Conservation (phyloP, 805 yeast genomes). For the Candida incommunis region DNA sequence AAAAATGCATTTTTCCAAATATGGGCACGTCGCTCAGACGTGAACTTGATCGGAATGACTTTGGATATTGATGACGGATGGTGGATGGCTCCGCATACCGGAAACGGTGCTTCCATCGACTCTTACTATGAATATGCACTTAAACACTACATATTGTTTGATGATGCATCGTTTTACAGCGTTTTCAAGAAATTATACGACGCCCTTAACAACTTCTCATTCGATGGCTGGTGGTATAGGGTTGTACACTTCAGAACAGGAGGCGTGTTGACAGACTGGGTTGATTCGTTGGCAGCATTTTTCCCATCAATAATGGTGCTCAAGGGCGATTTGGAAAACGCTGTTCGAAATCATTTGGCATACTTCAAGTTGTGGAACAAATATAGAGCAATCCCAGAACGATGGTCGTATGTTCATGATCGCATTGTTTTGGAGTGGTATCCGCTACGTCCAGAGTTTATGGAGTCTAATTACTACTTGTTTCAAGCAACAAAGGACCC, state of each 20-base stretch:
- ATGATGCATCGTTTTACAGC: slow-evolving; percentile 34
- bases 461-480: slow-evolving; percentile 75
- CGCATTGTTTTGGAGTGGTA: slow-evolving; percentile 69
- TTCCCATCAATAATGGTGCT: slow-evolving; percentile 77
- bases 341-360: slow-evolving; percentile 44
- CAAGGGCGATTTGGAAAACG: slow-evolving; percentile 59
- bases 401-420: slow-evolving; percentile 49
- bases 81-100: slow-evolving; percentile 51
- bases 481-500: slow-evolving; percentile 82
- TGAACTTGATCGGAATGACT: slow-evolving; percentile 67
- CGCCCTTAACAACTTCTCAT: slow-evolving; percentile 39
- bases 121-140: slow-evolving; percentile 82
- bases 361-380: slow-evolving; percentile 67
- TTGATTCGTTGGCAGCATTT: slow-evolving; percentile 77
- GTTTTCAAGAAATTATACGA: slow-evolving; percentile 43
- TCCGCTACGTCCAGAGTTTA: slow-evolving; percentile 82
- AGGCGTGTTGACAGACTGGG: slow-evolving; percentile 42
- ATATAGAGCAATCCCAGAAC: slow-evolving; percentile 74
- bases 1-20: slow-evolving; percentile 49
- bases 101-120: slow-evolving; percentile 85
- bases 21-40: slow-evolving; percentile 50
- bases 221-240: slow-evolving; percentile 35
- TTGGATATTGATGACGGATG: slow-evolving; percentile 42
- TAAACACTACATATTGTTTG: slow-evolving; percentile 60
- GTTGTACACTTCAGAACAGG: slow-evolving; percentile 49